Evolutionary conservation across 208 protist species (phyloP).

Genomic region (Spongospora subterranea): DNA sequence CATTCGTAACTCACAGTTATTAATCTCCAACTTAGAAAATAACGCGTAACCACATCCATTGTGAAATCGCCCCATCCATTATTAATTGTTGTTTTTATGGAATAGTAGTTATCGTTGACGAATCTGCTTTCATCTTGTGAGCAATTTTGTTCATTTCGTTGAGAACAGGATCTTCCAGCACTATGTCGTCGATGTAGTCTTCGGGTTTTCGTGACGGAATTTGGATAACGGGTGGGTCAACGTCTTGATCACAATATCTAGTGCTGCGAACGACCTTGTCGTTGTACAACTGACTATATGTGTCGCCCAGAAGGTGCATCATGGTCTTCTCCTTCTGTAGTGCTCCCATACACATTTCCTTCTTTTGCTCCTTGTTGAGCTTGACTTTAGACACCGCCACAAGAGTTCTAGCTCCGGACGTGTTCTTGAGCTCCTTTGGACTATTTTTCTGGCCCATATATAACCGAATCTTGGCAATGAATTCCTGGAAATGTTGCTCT

Average conservation of each 20-base stretch:
- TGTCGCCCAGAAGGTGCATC: background rate
- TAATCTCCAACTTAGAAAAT: too few relatives aligned
- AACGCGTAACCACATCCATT: too few relatives aligned
- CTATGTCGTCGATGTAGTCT: constrained; percentile 29
- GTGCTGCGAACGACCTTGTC: background rate
- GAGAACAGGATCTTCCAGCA: constrained; percentile 19
- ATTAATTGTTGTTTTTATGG: too few relatives aligned
- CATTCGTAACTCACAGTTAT: too few relatives aligned
- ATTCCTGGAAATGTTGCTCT: background rate
- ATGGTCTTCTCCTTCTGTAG: constrained; percentile 23
- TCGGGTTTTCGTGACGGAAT: background rate
- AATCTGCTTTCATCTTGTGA: background rate
- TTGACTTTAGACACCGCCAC: background rate
- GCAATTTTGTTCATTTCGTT: background rate
- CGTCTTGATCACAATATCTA: background rate
- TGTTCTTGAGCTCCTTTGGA: background rate
- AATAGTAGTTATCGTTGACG: too few relatives aligned
- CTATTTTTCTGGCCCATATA: background rate
- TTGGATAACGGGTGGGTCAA: background rate
- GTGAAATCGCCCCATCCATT: too few relatives aligned
- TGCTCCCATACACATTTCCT: background rate
- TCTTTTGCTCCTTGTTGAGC: constrained; percentile 52
- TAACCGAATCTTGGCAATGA: background rate
- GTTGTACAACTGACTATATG: background rate
- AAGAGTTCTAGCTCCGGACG: background rate